Percentiles rank a stretch among this genome's conserved stretches.
phyloP scores from a whole-genome alignment of 2,329 filamentous ascomycete species.

The Decorospora gaudefroyi region DNA sequence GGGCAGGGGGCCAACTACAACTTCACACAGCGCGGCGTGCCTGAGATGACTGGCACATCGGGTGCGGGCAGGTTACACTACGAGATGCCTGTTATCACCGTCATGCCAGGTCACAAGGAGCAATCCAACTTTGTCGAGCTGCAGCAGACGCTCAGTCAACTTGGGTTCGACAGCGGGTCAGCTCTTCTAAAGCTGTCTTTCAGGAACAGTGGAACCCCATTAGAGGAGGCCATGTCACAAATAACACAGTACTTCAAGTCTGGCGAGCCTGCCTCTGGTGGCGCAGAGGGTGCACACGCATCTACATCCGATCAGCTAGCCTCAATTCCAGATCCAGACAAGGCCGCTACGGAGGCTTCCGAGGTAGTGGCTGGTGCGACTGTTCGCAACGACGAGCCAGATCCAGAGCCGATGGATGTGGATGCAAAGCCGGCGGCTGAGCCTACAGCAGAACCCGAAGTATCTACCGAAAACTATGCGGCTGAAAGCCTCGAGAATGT shows the following conservation, averaged over 20 bases:
- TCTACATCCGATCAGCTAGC: conserved; percentile 34
- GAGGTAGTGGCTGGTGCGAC: conserved; percentile 34
- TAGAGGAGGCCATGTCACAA: conserved; percentile 83
- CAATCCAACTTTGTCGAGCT: conserved; percentile 77
- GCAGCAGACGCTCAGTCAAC: conserved; percentile 83
- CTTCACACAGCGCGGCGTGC: conserved; percentile 80
- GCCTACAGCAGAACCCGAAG: conserved; percentile 15
- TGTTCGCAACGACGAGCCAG: conserved; percentile 28
- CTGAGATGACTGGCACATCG: conserved; percentile 60
- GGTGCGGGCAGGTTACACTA: conserved; percentile 79
- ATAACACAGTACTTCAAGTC: conserved; percentile 75
- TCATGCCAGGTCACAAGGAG: conserved; percentile 72
- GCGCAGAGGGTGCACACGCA: conserved; percentile 38
- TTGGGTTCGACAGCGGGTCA: conserved; percentile 85
- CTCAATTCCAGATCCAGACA: conserved; percentile 27
- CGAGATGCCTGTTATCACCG: conserved; percentile 80
- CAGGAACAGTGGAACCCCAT: conserved; percentile 72
- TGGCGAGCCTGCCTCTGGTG: conserved; percentile 34
- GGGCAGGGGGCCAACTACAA: conserved; percentile 59
- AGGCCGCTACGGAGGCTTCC: conserved; percentile 33
- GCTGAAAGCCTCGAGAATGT: conserved; percentile 22
- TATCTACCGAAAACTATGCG: conserved; percentile 23
- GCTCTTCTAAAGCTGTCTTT: conserved; percentile 79
- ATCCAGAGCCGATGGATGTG: conserved; percentile 40
- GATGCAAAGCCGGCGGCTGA: conserved; percentile 27